Evolutionary conservation across 2,329 filamentous ascomycete species (phyloP), one percentile per base, ranked within the genome.

Genomic region (Teratosphaeriaceae sp.): DNA sequence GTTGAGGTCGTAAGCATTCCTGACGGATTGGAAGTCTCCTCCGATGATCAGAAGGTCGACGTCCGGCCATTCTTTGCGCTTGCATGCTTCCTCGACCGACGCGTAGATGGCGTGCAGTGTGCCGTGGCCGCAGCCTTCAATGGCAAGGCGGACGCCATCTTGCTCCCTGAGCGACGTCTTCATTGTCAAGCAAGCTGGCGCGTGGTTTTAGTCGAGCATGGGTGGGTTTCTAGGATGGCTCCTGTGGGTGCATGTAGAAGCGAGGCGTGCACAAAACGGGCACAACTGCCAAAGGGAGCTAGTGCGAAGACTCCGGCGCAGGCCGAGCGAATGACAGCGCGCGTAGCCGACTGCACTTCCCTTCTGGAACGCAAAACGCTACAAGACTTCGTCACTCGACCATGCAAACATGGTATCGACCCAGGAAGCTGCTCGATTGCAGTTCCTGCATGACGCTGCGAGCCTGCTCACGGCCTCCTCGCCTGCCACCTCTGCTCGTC

Each of bases 11-110:
- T 82, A 76, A 8, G 86, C 81, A 70, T 97, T 97, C 55, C 92
- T 86, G 27, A 89, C 81, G 31, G 92, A 83, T 72, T 96, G 88
- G 53, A 98, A 98, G 62, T 98, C 92, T 21, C 92, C 92, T 43
- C 90, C 88, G 56, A 98, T 95, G 58, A 98, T 94, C 53, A 98
- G 69, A 9, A 96, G 68, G 63, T 98, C 92, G 22, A 97, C 80
- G 24, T 76, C 79, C 51, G 84, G 73, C 89, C 90, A 96, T 19
- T 76, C 76, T 55, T 85, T 84, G 35, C 75, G 70, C 51, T 79
- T 71, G 63, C 83, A 86, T 8, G 87, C 75, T 50, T 78, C 73
- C 30, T 76, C 70, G 20, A 94, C 78, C 1, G 86, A 83, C 1
- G 84, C 79, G 64, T 97, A 98, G 54, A 98, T 97, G 44, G 87